phyloP scores from a whole-genome alignment of 768 basidiomycete species.

The Atractiella rhizophila region DNA sequence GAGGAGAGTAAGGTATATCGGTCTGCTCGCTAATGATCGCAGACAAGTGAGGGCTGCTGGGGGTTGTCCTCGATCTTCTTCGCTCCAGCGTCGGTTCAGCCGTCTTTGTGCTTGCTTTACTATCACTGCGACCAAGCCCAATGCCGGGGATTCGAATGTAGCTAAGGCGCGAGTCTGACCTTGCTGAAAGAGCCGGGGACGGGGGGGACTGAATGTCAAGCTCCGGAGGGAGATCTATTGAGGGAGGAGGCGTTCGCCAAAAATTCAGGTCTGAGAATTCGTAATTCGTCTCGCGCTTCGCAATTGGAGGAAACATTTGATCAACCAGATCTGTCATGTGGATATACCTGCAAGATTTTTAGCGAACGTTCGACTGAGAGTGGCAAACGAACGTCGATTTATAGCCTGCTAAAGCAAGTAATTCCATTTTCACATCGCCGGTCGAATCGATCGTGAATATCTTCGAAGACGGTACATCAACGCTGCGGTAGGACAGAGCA shows the following conservation, averaged over 20 bases:
- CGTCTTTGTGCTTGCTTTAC: neutral
- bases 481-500: conserved; percentile 86
- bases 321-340: conserved; percentile 99
- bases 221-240: conserved; percentile 40
- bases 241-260: conserved; percentile 61
- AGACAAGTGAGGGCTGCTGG: conserved; percentile 1
- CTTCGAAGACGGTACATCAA: conserved; percentile 72
- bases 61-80: neutral
- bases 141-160: conserved; percentile 3
- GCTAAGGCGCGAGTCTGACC: conserved; percentile 35
- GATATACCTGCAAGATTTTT: conserved; percentile 41
- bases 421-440: conserved; percentile 88
- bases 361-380: neutral
- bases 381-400: conserved; percentile 52
- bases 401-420: conserved; percentile 86
- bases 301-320: conserved; percentile 94
- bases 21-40: neutral
- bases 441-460: conserved; percentile 88
- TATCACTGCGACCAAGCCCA: neutral
- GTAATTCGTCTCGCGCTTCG: conserved; percentile 49
- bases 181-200: conserved; percentile 78
- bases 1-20: conserved; percentile 1
- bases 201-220: conserved; percentile 45
- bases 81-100: neutral
- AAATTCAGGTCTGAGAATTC: conserved; percentile 95